Evolutionary conservation across 2,329 filamentous ascomycete species (phyloP).

Genomic region (Monilinia fructicola): DNA sequence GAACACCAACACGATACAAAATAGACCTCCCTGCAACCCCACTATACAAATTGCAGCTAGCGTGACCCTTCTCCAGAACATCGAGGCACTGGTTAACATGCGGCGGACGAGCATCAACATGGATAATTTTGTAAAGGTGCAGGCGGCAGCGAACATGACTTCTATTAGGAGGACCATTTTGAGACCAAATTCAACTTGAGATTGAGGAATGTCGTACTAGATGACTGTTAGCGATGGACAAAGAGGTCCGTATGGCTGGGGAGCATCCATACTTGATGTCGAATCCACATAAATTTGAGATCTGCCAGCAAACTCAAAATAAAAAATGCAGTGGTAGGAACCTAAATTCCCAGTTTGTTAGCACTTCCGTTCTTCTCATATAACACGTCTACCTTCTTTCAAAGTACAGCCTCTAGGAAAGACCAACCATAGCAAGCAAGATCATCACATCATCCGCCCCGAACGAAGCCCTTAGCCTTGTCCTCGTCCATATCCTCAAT

Average conservation of each 20-base stretch:
- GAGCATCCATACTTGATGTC: slow-evolving; percentile 36
- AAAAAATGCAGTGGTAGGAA: slow-evolving; percentile 44
- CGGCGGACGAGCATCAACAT: slow-evolving; percentile 41
- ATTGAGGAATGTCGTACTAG: slow-evolving; percentile 43
- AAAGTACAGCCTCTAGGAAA: background rate
- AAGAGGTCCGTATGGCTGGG: background rate
- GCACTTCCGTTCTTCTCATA: background rate
- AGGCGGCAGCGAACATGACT: slow-evolving; percentile 43
- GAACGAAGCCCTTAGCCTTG: slow-evolving; percentile 46
- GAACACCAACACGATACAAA: slow-evolving; percentile 34
- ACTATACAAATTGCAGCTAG: slow-evolving; percentile 30
- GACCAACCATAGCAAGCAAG: slow-evolving; percentile 43
- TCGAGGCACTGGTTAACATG: slow-evolving; percentile 30
- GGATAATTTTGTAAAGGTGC: slow-evolving; percentile 43
- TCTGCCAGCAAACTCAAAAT: slow-evolving; percentile 42
- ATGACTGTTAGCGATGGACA: background rate
- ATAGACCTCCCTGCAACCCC: slow-evolving; percentile 31
- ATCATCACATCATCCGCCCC: slow-evolving; percentile 51
- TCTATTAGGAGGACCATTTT: slow-evolving; percentile 45
- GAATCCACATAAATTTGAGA: slow-evolving; percentile 42
- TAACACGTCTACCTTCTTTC: background rate
- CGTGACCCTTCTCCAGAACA: slow-evolving; percentile 34
- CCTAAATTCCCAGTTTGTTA: slow-evolving; percentile 24
- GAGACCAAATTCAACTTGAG: slow-evolving; percentile 40
- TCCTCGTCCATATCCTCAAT: slow-evolving; percentile 50